Evolutionary conservation across 2,329 filamentous ascomycete genomes (phyloP), one percentile per base, ranked within the genome.

Genomic region (Pyricularia grisea): DNA sequence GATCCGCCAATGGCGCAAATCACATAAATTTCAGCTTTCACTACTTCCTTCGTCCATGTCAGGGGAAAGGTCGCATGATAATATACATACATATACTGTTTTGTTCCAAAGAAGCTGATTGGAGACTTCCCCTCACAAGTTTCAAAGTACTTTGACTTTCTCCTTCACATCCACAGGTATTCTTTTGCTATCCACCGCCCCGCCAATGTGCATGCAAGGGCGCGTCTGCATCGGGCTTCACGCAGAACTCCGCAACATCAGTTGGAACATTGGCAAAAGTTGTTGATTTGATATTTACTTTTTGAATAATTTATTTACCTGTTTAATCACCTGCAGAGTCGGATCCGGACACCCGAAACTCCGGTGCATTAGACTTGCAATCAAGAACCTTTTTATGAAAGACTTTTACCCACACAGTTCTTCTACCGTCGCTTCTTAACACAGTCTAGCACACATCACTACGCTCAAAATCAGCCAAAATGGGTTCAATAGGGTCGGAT

Each of bases 401-500:
- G 28, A 27, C 61, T 64, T 64, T 17, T 6, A 42, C 23, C 61
- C 28, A 28, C 6, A 20, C 12, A 64, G 7, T n/a, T 42, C 17
- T 65, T 33, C 64, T 25, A 6, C 30, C 2, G 27, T 33, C 64
- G 30, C 17, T 31, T 12, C n/a, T 31, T 14, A 17, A n/a, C 28
- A 33, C 23, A n/a, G 28, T 25, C 14, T 10, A 66, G 64, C 4
- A 28, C 12, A 63, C n/a, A 63, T 23, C 10, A 25, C 36, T n/a
- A 11, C 4, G 28, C 5, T 31, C 12, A 50, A 36, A 66, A 31
- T 23, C 31, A 17, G 55, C 2, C 58, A 68, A 30, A 9, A 81
- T 81, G 79, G 77, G 77, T 68, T 79, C 79, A 55, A 71, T 69
- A 12, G 31, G 58, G 28, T 60, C 71, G 30, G 68, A 71, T 65